Conservation (phyloP, 164 flowering plant species). For the Aristolochia californica region DNA sequence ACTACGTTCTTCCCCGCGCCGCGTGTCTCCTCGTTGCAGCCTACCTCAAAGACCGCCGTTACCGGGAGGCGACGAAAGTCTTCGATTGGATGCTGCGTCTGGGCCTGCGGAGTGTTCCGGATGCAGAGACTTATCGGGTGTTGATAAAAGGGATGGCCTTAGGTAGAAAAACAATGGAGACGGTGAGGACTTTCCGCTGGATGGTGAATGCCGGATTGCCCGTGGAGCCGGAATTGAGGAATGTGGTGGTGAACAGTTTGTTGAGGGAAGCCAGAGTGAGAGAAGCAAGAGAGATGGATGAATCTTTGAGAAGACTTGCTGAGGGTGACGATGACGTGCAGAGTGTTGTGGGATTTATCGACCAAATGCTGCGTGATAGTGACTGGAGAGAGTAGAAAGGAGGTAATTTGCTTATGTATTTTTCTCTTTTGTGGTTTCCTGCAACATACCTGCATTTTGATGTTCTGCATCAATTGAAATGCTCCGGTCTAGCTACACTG, state of each 20-base stretch:
- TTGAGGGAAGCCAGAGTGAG: conserved; percentile 14
- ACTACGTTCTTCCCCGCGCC: conserved; percentile 2
- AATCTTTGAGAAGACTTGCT: conserved; percentile 1
- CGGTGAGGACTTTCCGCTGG: conserved; percentile 3
- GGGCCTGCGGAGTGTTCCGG: not conserved
- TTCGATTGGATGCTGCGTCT: conserved; percentile 6
- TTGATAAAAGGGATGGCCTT: not conserved
- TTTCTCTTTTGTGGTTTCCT: too few relatives aligned
- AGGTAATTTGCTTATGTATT: not conserved
- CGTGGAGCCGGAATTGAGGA: conserved; percentile 1
- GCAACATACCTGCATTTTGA: too few relatives aligned
- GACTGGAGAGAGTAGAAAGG: conserved; percentile 3
- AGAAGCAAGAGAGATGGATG: conserved; percentile 8
- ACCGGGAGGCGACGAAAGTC: conserved; percentile 8
- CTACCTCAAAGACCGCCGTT: conserved; percentile 2
- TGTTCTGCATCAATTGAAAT: too few relatives aligned
- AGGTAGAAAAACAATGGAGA: conserved; percentile 8
- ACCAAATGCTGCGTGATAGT: not conserved
- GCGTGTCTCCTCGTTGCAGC: not conserved
- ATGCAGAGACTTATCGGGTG: not conserved
- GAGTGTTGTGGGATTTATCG: not conserved
- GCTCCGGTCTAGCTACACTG: too few relatives aligned
- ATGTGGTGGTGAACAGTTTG: conserved; percentile 5
- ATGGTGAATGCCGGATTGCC: conserved; percentile 2
- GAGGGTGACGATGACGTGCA: not conserved